Percentiles rank a stretch among this genome's conserved stretches.
These are phyloP conservation scores for Neonectria punicea DNA, from an alignment of 2,329 filamentous ascomycete species.

Conservation along the genomic window DNA sequence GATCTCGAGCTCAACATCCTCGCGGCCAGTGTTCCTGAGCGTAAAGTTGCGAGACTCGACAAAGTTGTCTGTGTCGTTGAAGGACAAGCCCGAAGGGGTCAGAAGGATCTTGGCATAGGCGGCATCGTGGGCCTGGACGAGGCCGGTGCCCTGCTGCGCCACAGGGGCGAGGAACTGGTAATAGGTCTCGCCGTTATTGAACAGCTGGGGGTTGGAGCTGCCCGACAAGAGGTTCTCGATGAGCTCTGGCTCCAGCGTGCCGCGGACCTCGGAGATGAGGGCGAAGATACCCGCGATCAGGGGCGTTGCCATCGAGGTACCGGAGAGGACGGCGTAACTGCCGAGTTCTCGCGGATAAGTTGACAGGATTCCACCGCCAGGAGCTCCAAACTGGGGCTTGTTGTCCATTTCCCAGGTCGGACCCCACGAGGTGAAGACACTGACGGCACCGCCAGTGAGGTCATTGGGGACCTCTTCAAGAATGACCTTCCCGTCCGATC, in stretches of 20 bases:
- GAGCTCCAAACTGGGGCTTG: slow-evolving; percentile 66
- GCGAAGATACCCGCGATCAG: slow-evolving; percentile 65
- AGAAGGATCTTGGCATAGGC: slow-evolving; percentile 64
- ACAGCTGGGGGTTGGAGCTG: slow-evolving; percentile 60
- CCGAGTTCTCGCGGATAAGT: slow-evolving; percentile 61
- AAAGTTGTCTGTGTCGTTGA: slow-evolving; percentile 73
- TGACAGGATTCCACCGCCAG: slow-evolving; percentile 68
- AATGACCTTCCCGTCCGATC: slow-evolving; percentile 48
- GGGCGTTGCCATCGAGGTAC: slow-evolving; percentile 71
- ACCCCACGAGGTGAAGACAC: slow-evolving; percentile 67
- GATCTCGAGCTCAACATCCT: slow-evolving; percentile 62
- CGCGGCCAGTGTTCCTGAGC: slow-evolving; percentile 63
- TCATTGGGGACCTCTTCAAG: slow-evolving; percentile 53
- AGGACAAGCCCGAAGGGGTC: slow-evolving; percentile 66
- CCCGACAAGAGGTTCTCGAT: slow-evolving; percentile 62
- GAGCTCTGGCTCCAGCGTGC: slow-evolving; percentile 60
- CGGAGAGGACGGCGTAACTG: slow-evolving; percentile 63
- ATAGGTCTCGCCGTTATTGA: slow-evolving; percentile 55
- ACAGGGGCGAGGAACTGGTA: slow-evolving; percentile 61
- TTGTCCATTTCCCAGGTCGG: slow-evolving; percentile 68
- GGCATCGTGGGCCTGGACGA: slow-evolving; percentile 69
- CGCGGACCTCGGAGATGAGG: slow-evolving; percentile 62
- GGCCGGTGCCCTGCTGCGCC: slow-evolving; percentile 68
- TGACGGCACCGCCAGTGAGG: slow-evolving; percentile 61
- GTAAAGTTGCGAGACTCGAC: slow-evolving; percentile 60